Percentiles rank a stretch among this genome's conserved stretches.
These are phyloP conservation scores for Paramecium pentaurelia DNA, from an alignment of 73 alveolate genomes.

Conservation along the genomic window DNA sequence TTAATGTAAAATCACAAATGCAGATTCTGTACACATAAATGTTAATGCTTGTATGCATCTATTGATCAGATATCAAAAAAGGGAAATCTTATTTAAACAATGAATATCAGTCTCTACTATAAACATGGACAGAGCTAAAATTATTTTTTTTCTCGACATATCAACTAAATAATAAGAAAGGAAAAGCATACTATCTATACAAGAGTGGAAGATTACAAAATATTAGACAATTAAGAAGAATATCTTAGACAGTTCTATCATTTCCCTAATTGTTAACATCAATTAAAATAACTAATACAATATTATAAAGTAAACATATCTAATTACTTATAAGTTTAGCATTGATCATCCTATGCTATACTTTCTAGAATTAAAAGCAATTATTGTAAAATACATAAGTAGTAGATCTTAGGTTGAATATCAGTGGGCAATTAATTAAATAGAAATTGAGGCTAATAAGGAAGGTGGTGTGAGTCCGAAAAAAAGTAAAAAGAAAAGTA, in stretches of 20 bases:
- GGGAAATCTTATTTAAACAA: background rate
- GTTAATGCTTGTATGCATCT: background rate
- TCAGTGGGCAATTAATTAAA: background rate
- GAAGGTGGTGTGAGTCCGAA: background rate
- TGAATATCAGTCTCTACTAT: background rate
- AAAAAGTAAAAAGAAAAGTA: background rate
- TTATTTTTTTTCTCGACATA: background rate
- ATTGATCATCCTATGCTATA: constrained; percentile 3
- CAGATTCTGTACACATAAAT: background rate
- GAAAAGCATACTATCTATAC: background rate
- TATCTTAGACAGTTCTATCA: background rate
- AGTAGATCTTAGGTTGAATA: background rate
- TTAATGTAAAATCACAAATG: constrained; percentile 18
- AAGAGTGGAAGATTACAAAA: background rate
- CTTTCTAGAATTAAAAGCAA: background rate
- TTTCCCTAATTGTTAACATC: background rate
- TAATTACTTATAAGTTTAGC: background rate
- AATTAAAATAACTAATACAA: background rate
- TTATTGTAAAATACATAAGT: background rate
- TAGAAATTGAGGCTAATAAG: background rate
- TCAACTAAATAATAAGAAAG: background rate
- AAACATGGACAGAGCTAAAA: background rate
- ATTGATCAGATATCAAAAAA: background rate
- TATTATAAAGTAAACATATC: background rate
- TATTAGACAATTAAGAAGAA: background rate